Base-by-base conservation (phyloP, 2,329 filamentous ascomycete genomes). In the Verticillium tricorpus region DNA sequence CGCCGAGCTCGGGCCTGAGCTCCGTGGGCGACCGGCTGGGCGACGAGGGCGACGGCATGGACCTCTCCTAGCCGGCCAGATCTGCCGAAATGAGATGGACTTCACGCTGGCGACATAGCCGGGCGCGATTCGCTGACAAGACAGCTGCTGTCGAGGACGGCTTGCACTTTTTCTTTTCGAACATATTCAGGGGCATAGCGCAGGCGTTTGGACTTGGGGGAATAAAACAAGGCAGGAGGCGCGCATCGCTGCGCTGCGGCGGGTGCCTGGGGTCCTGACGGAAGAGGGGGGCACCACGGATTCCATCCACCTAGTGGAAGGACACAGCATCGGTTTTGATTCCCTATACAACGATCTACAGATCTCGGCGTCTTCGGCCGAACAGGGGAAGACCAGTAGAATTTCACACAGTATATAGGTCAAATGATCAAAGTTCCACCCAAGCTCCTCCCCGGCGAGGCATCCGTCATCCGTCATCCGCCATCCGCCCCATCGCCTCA, bases 1-100 rank as follows among this genome's bases (percentile, higher is more conserved):
- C 81, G 19, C 77, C 76, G 19, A 86, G 82, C 64, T 86, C 84
- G 2, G 82, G 82, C 1, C 74, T 87, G 9, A 86, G 84, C 65
- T 87, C 84, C 3, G 76, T 87, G 2, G 82, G 80, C 2, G 83
- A 85, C 63, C 70, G 74, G 57, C 69, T 77, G 37, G 76, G 78
- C 58, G 76, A 74, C 40, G 78, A 77, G 19, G 70, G 75, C 39
- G 74, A 72, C 40, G 77, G 78, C 25, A 83, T 85, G 79, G 79
- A 82, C 60, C 65, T 81, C 65, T 76, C 73, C 56, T 78, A 72
- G 70, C 7, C 9, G 39, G 8, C 39, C 28, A 28, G 28, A 6
- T 28, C 37, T 40, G n/a, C 17, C 39, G 6, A 40, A 12, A 37
- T 11, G 25, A 5, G 25, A 37, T 37, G 35, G 35, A 11, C 35